A percentile compares a stretch with the other conserved stretches of the same genome.
These are phyloP conservation scores for Hevea brasiliensis DNA, from an alignment of 345 rosid genomes.

Conservation along the genomic window DNA sequence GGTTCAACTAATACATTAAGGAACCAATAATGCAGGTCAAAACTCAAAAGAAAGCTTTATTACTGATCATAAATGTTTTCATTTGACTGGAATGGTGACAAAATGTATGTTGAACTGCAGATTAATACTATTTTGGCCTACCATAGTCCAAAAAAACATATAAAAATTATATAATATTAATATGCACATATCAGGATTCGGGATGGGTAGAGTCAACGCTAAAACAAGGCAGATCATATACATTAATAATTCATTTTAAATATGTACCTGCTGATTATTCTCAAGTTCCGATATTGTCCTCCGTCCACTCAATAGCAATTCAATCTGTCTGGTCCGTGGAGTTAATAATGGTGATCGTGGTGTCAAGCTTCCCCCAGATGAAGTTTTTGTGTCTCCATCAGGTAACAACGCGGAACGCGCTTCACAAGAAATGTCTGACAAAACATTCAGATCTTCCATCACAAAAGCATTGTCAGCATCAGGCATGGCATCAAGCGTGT, in stretches of 20 bases:
- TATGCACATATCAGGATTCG: not conserved
- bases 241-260: constrained; percentile 4
- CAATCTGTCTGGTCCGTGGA: constrained; percentile 76
- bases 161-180: too few species aligned
- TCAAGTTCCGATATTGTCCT: constrained; percentile 79
- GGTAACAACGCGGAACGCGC: constrained; percentile 28
- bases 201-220: constrained; percentile 2
- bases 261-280: constrained; percentile 72
- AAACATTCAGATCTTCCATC: constrained; percentile 46
- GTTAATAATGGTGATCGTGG: constrained; percentile 83
- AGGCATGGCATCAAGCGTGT: constrained; percentile 58
- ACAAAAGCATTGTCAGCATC: constrained; percentile 53
- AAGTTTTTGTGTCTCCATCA: constrained; percentile 48
- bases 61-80: not conserved
- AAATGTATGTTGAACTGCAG: not conserved
- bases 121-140: not conserved
- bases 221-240: not conserved
- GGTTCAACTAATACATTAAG: not conserved
- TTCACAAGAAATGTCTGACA: constrained; percentile 48
- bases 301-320: constrained; percentile 66
- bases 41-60: not conserved
- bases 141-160: not conserved
- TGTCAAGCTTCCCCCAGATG: constrained; percentile 83
- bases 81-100: not conserved
- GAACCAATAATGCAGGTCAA: not conserved